phyloP scores from a whole-genome alignment of 768 basidiomycete genomes.

The Tephrocybe sp. region DNA sequence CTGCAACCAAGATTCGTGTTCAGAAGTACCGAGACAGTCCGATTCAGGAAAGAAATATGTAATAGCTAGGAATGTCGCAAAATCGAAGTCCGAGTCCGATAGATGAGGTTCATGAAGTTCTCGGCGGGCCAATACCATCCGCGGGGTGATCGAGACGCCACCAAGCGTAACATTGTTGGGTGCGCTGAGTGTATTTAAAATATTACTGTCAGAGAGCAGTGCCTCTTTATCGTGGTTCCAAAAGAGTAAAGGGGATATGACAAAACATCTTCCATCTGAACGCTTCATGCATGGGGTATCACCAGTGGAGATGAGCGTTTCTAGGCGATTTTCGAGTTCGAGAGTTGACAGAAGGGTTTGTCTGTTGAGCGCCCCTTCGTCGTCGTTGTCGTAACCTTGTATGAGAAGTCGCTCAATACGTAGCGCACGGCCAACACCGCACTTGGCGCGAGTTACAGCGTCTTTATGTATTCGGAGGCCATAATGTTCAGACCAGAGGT shows the following conservation, averaged over 20 bases:
- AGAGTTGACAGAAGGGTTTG: conserved; percentile 64
- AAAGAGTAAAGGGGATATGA: conserved; percentile 72
- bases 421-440: conserved; percentile 65
- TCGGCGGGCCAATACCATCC: conserved; percentile 78
- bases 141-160: conserved; percentile 64
- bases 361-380: conserved; percentile 57
- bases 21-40: conserved; percentile 62
- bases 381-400: conserved; percentile 48
- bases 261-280: conserved; percentile 58
- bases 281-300: conserved; percentile 55
- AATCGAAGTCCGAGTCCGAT: conserved; percentile 52
- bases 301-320: conserved; percentile 37
- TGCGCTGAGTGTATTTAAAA: conserved; percentile 58
- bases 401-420: conserved; percentile 79
- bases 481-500: conserved; percentile 70
- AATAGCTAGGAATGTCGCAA: conserved; percentile 70
- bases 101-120: conserved; percentile 52
- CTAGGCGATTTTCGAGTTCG: conserved; percentile 61
- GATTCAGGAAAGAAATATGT: conserved; percentile 83
- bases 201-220: conserved; percentile 52
- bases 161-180: conserved; percentile 56
- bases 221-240: conserved; percentile 65
- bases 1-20: conserved; percentile 66
- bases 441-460: conserved; percentile 69
- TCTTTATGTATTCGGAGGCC: conserved; percentile 69